These are phyloP conservation scores for Singerocomus inundabilis DNA, from an alignment of 1,284 basidiomycete species.

Conservation along the genomic window DNA sequence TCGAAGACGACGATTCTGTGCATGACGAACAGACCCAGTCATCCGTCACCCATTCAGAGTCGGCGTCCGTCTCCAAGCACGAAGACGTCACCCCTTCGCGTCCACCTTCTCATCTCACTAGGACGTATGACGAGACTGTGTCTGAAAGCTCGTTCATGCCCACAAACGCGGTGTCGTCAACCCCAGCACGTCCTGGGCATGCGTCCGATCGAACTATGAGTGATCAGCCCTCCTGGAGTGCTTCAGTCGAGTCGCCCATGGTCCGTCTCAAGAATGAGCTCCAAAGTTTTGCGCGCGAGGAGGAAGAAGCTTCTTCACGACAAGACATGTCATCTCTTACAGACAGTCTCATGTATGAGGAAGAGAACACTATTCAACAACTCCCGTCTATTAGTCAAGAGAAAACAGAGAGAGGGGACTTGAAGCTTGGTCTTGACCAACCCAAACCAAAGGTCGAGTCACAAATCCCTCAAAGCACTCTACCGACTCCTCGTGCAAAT, in stretches of 20 bases:
- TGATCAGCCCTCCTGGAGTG: constrained; percentile 60
- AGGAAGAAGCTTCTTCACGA: constrained; percentile 16
- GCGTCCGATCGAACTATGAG: constrained; percentile 40
- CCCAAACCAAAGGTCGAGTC: constrained; percentile 47
- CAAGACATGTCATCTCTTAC: constrained; percentile 20
- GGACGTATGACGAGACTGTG: constrained; percentile 42
- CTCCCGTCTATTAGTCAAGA: constrained; percentile 39
- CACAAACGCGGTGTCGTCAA: constrained; percentile 69
- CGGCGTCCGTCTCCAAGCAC: constrained; percentile 8
- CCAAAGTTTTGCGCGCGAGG: constrained; percentile 49
- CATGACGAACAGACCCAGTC: constrained; percentile 46
- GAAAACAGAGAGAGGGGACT: constrained; percentile 41
- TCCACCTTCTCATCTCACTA: constrained; percentile 15
- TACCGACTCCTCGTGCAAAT: constrained; percentile 37
- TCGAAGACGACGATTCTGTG: constrained; percentile 59
- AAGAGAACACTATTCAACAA: constrained; percentile 34
- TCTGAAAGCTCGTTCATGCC: constrained; percentile 71
- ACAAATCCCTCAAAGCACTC: constrained; percentile 32
- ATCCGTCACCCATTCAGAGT: constrained; percentile 24
- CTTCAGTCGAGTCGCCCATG: constrained; percentile 74
- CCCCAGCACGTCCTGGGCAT: constrained; percentile 54
- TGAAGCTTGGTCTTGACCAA: constrained; percentile 48
- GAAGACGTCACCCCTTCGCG: constrained; percentile 22
- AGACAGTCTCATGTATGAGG: constrained; percentile 33
- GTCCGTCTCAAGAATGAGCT: constrained; percentile 70